Evolutionary conservation across 1,139 yeast genomes (phyloP).

Genomic region (Kodamaea plutei): DNA sequence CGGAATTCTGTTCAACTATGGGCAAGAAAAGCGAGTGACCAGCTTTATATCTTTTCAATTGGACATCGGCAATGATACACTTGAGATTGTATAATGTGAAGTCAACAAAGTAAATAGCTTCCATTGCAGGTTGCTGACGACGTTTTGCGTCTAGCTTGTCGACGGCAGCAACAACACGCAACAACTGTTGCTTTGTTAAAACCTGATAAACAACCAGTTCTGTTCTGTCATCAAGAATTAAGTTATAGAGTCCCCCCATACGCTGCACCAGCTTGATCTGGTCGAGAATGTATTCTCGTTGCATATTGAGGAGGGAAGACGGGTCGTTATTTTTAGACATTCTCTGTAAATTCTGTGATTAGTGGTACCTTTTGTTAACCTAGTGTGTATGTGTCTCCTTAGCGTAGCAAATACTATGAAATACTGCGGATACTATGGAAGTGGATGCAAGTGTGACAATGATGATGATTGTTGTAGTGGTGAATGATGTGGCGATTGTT

Average conservation of each 20-base stretch:
- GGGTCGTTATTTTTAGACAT: slow-evolving; percentile 28
- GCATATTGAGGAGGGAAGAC: slow-evolving; percentile 31
- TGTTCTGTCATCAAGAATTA: slow-evolving; percentile 36
- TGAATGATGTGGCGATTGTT: too few relatives aligned
- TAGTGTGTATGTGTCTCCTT: too few relatives aligned
- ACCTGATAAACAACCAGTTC: slow-evolving; percentile 34
- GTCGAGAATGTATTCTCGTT: slow-evolving; percentile 32
- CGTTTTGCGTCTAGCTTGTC: slow-evolving; percentile 37
- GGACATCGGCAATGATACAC: slow-evolving; percentile 42
- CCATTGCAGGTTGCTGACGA: slow-evolving; percentile 34
- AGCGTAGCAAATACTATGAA: too few relatives aligned
- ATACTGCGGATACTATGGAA: too few relatives aligned
- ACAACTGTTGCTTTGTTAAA: slow-evolving; percentile 33
- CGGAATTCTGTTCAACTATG: slow-evolving; percentile 20
- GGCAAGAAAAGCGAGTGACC: slow-evolving; percentile 41
- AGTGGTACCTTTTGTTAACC: too few relatives aligned
- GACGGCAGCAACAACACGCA: slow-evolving; percentile 40
- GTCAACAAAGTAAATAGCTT: slow-evolving; percentile 41
- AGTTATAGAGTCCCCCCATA: slow-evolving; percentile 34
- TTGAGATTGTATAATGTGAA: slow-evolving; percentile 35
- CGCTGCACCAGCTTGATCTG: slow-evolving; percentile 32
- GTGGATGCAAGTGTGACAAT: too few relatives aligned
- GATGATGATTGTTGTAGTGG: too few relatives aligned
- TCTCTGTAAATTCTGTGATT: too few relatives aligned
- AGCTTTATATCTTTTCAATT: slow-evolving; percentile 32